phyloP scores from a whole-genome alignment of 768 basidiomycete species.

The Rhizopogon sp. region DNA sequence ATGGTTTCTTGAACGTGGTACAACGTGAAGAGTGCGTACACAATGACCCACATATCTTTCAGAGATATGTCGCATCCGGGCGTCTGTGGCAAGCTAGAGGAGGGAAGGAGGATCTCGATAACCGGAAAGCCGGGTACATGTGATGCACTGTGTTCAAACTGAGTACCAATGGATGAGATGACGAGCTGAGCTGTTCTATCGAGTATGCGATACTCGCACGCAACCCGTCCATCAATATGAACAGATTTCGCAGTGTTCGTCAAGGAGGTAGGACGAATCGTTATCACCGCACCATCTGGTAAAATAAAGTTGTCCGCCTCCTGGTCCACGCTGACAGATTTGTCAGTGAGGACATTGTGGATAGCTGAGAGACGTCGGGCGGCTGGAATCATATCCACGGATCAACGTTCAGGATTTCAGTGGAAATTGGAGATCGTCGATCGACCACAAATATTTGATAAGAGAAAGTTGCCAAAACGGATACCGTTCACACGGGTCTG shows the following conservation, averaged over 20 bases:
- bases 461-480: not conserved
- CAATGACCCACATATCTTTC: conserved; percentile 34
- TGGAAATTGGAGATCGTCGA: no score
- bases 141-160: conserved; percentile 12
- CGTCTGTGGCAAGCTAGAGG: not conserved
- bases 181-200: conserved; percentile 7
- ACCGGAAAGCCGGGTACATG: conserved; percentile 18
- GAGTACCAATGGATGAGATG: conserved; percentile 16
- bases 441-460: not conserved
- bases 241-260: not conserved
- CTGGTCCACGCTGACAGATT: not conserved
- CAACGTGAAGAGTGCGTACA: conserved; percentile 38
- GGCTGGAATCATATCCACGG: conserved; percentile 3
- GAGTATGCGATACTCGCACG: conserved; percentile 11
- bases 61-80: conserved; percentile 13
- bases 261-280: not conserved
- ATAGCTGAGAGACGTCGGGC: conserved; percentile 7
- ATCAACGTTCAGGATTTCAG: no score
- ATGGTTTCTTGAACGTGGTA: conserved; percentile 36
- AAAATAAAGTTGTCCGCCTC: conserved; percentile 6
- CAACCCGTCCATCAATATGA: conserved; percentile 3
- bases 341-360: conserved; percentile 7
- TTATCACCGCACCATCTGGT: conserved; percentile 10
- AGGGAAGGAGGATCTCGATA: conserved; percentile 7
- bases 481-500: not conserved